Evolutionary conservation across 176 grass and related monocot species (phyloP), one percentile per base, ranked within the genome.

Genomic region (Saccharum spontaneum): DNA sequence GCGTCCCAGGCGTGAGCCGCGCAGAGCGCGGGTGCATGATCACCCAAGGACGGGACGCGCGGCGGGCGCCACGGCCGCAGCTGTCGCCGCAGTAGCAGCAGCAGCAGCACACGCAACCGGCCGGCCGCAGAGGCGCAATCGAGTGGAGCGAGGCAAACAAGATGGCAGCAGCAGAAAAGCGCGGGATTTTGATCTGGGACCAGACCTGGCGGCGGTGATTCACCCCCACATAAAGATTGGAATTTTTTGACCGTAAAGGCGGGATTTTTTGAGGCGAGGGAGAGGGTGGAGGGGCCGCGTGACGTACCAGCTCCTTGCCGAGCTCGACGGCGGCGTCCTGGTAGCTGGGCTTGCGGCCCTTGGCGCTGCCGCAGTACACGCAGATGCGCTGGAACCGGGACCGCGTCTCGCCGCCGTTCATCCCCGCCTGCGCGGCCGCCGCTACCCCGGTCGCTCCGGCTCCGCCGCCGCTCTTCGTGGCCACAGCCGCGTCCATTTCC

Each of bases 291-390:
- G 57, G 17, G 50, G 10, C 1, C 3, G 5, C 23, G 45, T 5
- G 41, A 41, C 73, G 88, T 92, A 97, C 94, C 92, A 97, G 83
- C 78, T 97, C 83, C 67, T 87, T 89, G 75, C 94, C 94, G 73
- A 97, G 92, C 80, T 97, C 89, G 65, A 97, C 83, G 62, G 94
- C 94, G 70, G 94, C 94, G 52, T 90, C 86, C 85, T 94, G 92
- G 86, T 97, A 97, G 79, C 88, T 94, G 2, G 82, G 52, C 80
- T 97, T 97, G 15, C 87, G 84, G 55, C 94, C 94, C 71, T 87
- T 89, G 22, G 90, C 83, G 87, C 90, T 97, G 59, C 94, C 94
- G 76, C 94, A 97, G 84, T 92, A 97, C 15, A 97, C 94, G 81
- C 94, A 97, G 75, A 97, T 97, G 83, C 92, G 89, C 37, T 49